phyloP scores from a whole-genome alignment of 75 land plant genomes.

The Adiantum capillusveneris region DNA sequence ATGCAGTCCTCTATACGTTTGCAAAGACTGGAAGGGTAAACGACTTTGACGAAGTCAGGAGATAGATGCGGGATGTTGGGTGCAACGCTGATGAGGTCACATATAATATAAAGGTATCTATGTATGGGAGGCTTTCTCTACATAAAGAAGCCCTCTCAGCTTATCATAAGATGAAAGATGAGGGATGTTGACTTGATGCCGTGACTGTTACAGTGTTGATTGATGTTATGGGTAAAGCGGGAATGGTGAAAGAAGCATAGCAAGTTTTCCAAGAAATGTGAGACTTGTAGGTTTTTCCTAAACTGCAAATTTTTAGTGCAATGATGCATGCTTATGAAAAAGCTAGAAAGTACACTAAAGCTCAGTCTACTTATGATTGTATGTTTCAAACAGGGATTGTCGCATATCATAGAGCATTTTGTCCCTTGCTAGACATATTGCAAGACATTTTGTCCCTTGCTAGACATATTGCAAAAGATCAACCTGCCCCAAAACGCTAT shows the following conservation, averaged over 20 bases:
- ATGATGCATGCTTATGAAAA: constrained; percentile 91
- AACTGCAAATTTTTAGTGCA: constrained; percentile 66
- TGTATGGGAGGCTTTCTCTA: constrained; percentile 73
- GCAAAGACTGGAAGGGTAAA: constrained; percentile 55
- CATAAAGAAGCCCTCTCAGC: constrained; percentile 50
- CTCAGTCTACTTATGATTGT: constrained; percentile 46
- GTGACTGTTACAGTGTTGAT: constrained; percentile 77
- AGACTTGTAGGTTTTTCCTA: constrained; percentile 48
- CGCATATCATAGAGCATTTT: constrained; percentile 61
- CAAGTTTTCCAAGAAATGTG: constrained; percentile 66
- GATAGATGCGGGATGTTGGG: constrained; percentile 50
- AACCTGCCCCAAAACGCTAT: constrained; percentile 45
- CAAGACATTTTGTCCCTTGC: constrained; percentile 59
- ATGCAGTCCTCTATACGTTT: constrained; percentile 69
- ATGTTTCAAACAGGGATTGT: constrained; percentile 61
- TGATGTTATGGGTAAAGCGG: constrained; percentile 74
- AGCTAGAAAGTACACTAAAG: constrained; percentile 55
- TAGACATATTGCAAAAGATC: constrained; percentile 58
- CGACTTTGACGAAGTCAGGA: constrained; percentile 39
- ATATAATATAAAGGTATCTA: constrained; percentile 60
- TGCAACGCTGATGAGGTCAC: constrained; percentile 61
- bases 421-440: too few relatives aligned
- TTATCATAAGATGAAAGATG: constrained; percentile 61
- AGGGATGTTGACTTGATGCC: constrained; percentile 62
- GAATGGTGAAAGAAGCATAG: constrained; percentile 50